phyloP scores from a whole-genome alignment of 2,329 filamentous ascomycete species.

The Ceratocystis huliohia region DNA sequence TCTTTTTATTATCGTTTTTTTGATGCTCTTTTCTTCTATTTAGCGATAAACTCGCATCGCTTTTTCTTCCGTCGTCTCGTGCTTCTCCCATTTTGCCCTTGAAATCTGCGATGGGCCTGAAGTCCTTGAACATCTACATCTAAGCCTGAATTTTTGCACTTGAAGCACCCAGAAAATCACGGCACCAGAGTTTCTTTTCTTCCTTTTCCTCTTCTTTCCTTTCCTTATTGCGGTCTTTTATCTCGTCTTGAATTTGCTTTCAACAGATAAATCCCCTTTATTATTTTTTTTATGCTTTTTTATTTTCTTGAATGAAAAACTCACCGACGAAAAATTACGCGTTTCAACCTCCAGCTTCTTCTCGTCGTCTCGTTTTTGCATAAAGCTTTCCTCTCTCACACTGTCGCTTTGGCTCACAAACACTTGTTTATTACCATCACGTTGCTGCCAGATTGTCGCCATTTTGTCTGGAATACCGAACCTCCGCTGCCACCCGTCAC shows the following conservation, averaged over 20 bases:
- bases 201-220: neutral
- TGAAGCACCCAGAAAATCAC: neutral
- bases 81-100: neutral
- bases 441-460: neutral
- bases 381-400: too few relatives aligned
- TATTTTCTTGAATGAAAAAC: neutral
- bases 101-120: neutral
- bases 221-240: neutral
- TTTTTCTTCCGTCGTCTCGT: neutral
- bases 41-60: neutral
- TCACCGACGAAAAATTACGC: neutral
- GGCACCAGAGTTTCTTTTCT: neutral
- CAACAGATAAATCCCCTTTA: neutral
- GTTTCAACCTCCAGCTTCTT: neutral
- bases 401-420: too few relatives aligned
- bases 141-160: neutral
- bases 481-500: neutral
- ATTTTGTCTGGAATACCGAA: neutral
- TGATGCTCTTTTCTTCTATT: neutral
- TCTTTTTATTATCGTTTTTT: slow-evolving; percentile 2
- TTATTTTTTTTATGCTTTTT: neutral
- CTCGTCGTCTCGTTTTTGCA: too few relatives aligned
- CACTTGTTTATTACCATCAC: neutral
- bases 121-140: neutral
- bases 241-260: neutral